Base-by-base conservation (phyloP, 768 basidiomycete genomes). In the Kondoa subrosea region DNA sequence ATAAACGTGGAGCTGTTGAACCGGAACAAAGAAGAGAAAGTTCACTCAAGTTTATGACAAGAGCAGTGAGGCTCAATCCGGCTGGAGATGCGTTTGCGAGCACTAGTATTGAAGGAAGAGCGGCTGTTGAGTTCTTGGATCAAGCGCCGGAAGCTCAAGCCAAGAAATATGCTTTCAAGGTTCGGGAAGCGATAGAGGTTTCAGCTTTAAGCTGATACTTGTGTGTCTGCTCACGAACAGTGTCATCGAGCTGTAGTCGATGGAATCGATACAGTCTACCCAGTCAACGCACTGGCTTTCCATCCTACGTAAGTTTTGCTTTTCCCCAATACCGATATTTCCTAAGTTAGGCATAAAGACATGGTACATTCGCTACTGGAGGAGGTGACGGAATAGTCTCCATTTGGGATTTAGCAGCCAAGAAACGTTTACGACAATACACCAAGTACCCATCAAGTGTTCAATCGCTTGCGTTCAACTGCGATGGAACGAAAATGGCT, bases 61-160 rank as follows among this genome's bases (percentile, higher is more conserved):
- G 91, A 68, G 86, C 86, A 60, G 77, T 99, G 65, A 89, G 87
- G 16, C 90, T 89, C 75, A 97, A 97, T 92, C 81, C 83, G 1
- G 88, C 89, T 76, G 91, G 92, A 1, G 84, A 91, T 89, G 91
- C 93, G 14, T 99, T 89, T 77, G 91, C 91, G 14, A 89, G 87
- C 0, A 88, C 87, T 0, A 91, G 89, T 0, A 90, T 92, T 16
- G 95, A 99, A 74, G 95, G 95, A 0, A 83, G 95, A 27, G 95
- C 97, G 68, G 91, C 92, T 0, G 91, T 97, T 32, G 95, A 99
- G 77, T 99, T 93, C 77, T 92, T 95, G 72, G 89, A 96, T 71
- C 85, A 88, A 1, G 83, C 83, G 2, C 81, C 85, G 0, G 83
- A 83, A 29, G 81, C 82, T 0, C 93, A 97, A 76, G 85, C 87